Base-by-base conservation (phyloP, 2,329 filamentous ascomycete genomes). In the Arthrobotrys sinensis region DNA sequence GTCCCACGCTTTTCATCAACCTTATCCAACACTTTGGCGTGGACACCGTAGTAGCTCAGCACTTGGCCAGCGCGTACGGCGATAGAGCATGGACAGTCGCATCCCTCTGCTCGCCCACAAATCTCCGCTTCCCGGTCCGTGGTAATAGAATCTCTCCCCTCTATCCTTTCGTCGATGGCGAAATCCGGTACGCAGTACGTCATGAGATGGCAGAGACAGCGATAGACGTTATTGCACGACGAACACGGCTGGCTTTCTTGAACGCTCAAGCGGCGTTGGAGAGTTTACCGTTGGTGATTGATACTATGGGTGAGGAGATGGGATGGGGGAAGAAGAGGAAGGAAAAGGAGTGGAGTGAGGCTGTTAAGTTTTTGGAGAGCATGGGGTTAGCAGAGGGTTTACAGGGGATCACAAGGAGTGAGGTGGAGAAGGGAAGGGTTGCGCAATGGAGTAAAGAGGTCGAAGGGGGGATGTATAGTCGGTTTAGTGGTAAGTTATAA, bases 141-240 rank as follows among this genome's bases (percentile, higher is more conserved):
- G 94, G 94, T 70, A 89, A 92, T 84, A 91, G 93, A 79, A 91
- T 97, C 80, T 91, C 92, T 2, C 85, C 88, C 14, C 87, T 97
- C 32, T 97, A 97, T 84, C 93, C 94, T 12, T 97, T 96, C 84
- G 90, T 97, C 28, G 94, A 97, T 82, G 94, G 94, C 60, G 95
- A 98, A 85, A 88, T 97, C 46, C 90, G 93, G 69, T 97, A 97
- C 83, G 93, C 93, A 24, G 90, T 97, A 46, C 88, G 91, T 63
- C 91, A 97, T 84, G 95, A 97, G 85, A 96, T 96, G 83, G 95
- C 95, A 2, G 93, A 97, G 84, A 96, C 93, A 2, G 93, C 93
- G 0, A 91, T 94, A 14, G 94, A 97, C 83, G 92, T 97, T 11
- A 87, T 97, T 55, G 94, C 94, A 1, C 89, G 95, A 76, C 88